Evolutionary conservation across 495 filamentous ascomycete genomes (phyloP).

Genomic region (Trichoderma asperelloides): DNA sequence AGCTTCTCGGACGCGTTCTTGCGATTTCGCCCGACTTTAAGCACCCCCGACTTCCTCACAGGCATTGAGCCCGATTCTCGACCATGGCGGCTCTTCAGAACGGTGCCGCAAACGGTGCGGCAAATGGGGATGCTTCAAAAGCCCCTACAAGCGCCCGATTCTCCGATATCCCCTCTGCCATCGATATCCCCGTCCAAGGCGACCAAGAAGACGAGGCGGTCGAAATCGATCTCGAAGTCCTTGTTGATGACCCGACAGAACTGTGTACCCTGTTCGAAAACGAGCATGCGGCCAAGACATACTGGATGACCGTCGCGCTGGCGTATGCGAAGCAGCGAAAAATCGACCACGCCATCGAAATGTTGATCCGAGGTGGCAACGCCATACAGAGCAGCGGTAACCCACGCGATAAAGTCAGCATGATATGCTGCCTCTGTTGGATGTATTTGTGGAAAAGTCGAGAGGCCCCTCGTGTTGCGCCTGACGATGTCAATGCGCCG

Average conservation of each 20-base stretch:
- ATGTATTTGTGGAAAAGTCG: constrained; percentile 86
- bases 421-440: constrained; percentile 83
- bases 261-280: constrained; percentile 89
- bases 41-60: constrained; percentile 5
- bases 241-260: constrained; percentile 92
- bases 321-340: constrained; percentile 96
- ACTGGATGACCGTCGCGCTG: constrained; percentile 92
- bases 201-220: constrained; percentile 62
- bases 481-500: constrained; percentile 48
- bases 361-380: constrained; percentile 71
- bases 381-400: constrained; percentile 60
- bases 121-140: constrained; percentile 14
- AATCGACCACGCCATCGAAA: constrained; percentile 88
- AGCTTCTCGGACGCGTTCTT: constrained; percentile 8
- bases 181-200: constrained; percentile 82
- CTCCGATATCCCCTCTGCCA: constrained; percentile 76
- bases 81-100: constrained; percentile 24
- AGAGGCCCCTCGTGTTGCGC: constrained; percentile 69
- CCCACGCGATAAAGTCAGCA: constrained; percentile 74
- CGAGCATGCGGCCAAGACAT: constrained; percentile 74
- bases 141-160: constrained; percentile 50
- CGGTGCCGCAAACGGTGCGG: constrained; percentile 22
- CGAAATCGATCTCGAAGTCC: constrained; percentile 82
- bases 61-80: constrained; percentile 7
- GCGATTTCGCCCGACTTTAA: constrained; percentile 4